Percentiles rank a stretch among this genome's conserved stretches.
Conservation (phyloP, 768 basidiomycete genomes). For the Polyporus arcularius region DNA sequence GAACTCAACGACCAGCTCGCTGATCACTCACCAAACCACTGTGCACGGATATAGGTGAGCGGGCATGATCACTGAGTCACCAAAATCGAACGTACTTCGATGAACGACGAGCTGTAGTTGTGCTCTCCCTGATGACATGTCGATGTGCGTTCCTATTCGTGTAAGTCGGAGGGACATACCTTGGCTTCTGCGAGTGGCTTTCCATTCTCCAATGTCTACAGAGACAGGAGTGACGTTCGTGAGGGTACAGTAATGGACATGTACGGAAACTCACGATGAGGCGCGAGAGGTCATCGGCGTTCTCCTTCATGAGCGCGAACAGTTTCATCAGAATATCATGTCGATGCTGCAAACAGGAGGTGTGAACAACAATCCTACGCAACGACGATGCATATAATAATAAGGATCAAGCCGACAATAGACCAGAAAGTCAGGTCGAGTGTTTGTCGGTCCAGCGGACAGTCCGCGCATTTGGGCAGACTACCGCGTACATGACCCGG, state of each 20-base stretch:
- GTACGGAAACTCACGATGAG: constrained; percentile 66
- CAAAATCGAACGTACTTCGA: constrained; percentile 58
- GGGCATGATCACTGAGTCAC: not conserved
- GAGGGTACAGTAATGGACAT: not conserved
- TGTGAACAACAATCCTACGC: not conserved
- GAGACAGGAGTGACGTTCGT: not conserved
- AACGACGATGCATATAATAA: too few relatives aligned
- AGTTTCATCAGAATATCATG: constrained; percentile 85
- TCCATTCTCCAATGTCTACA: constrained; percentile 92
- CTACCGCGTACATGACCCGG: too few relatives aligned
- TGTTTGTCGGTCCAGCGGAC: too few relatives aligned
- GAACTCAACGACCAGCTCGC: not conserved
- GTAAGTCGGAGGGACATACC: constrained; percentile 38
- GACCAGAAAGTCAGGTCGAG: too few relatives aligned
- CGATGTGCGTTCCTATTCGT: not conserved
- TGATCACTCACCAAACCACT: constrained; percentile 76
- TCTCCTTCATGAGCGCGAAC: constrained; percentile 74
- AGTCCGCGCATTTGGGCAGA: too few relatives aligned
- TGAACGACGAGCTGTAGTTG: constrained; percentile 79
- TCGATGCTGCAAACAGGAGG: constrained; percentile 51
- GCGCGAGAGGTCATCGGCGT: constrained; percentile 83
- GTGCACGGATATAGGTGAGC: constrained; percentile 9
- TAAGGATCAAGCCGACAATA: too few relatives aligned
- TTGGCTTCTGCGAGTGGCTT: constrained; percentile 85
- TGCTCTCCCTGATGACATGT: constrained; percentile 65